Evolutionary conservation across 2,329 filamentous ascomycete species (phyloP).

Genomic region (Colletotrichum gloeosporioides): DNA sequence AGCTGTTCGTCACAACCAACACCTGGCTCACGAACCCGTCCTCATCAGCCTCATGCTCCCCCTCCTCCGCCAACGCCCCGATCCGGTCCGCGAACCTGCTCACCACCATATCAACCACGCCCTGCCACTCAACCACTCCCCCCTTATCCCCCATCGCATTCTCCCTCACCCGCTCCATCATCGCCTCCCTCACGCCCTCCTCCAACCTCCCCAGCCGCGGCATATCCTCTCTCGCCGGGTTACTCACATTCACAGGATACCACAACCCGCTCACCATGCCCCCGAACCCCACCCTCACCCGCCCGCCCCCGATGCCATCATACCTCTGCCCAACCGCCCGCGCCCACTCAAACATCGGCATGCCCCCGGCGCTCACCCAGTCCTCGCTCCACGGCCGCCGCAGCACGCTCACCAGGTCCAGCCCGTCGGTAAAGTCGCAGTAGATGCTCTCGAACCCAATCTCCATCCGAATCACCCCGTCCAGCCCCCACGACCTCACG

Average conservation of each 20-base stretch:
- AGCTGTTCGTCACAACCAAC: conserved; percentile 43
- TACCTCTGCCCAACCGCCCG: conserved; percentile 50
- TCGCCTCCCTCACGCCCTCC: conserved; percentile 33
- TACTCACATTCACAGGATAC: conserved; percentile 56
- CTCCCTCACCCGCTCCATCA: conserved; percentile 48
- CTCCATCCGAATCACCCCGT: conserved; percentile 72
- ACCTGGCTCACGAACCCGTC: conserved; percentile 38
- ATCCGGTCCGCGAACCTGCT: conserved; percentile 65
- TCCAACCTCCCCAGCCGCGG: conserved; percentile 34
- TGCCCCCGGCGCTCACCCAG: conserved; percentile 16
- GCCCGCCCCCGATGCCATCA: conserved; percentile 46
- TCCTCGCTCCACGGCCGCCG: conserved; percentile 30
- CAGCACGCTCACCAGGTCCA: conserved; percentile 40
- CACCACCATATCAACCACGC: conserved; percentile 69
- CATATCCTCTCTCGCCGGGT: conserved; percentile 35
- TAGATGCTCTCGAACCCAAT: conserved; percentile 74
- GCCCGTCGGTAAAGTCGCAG: conserved; percentile 61
- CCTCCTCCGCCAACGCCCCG: conserved; percentile 3
- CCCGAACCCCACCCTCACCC: conserved; percentile 51
- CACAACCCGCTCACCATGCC: conserved; percentile 57
- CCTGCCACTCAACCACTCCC: conserved; percentile 66
- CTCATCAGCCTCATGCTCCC: conserved; percentile 15
- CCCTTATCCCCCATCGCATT: conserved; percentile 39
- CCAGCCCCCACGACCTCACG: conserved; percentile 59
- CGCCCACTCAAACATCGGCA: conserved; percentile 44